phyloP scores from a whole-genome alignment of 2,329 filamentous ascomycete genomes.

The Chaetomium sp. region DNA sequence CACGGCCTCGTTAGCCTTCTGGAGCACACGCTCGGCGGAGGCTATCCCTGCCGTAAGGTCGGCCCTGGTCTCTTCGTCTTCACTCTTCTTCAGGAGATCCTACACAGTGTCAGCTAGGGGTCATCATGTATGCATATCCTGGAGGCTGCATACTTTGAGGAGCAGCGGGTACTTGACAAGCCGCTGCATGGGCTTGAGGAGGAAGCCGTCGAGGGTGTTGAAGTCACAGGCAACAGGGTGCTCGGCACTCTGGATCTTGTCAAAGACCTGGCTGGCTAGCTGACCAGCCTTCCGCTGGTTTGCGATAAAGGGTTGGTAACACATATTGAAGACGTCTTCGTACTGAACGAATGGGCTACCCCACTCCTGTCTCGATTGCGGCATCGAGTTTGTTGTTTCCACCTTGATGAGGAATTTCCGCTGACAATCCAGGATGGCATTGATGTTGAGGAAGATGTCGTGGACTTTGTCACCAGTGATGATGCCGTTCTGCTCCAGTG shows the following conservation, averaged over 20 bases:
- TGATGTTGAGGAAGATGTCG: slow-evolving; percentile 95
- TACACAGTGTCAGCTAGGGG: slow-evolving; percentile 45
- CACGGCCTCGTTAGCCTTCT: slow-evolving; percentile 87
- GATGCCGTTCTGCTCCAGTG: slow-evolving; percentile 82
- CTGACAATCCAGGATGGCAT: slow-evolving; percentile 92
- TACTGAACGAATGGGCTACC: slow-evolving; percentile 86
- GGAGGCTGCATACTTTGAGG: slow-evolving; percentile 62
- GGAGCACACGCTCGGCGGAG: slow-evolving; percentile 78
- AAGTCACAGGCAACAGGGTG: slow-evolving; percentile 83
- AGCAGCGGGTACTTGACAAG: slow-evolving; percentile 92
- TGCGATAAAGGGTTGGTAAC: slow-evolving; percentile 92
- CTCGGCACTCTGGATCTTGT: slow-evolving; percentile 76
- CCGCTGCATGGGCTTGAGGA: slow-evolving; percentile 95
- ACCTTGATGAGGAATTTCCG: slow-evolving; percentile 92
- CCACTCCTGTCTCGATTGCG: slow-evolving; percentile 81
- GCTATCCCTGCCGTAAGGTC: slow-evolving; percentile 78
- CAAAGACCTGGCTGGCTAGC: slow-evolving; percentile 81
- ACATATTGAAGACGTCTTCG: slow-evolving; percentile 81
- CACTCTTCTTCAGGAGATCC: slow-evolving; percentile 85
- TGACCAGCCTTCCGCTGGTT: slow-evolving; percentile 91
- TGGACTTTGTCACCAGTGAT: slow-evolving; percentile 89
- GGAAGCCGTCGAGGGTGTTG: slow-evolving; percentile 85
- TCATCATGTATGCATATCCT: too few relatives aligned
- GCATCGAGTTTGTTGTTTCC: slow-evolving; percentile 88
- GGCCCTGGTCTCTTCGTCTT: slow-evolving; percentile 68